Percentiles rank a stretch among this genome's conserved stretches.
phyloP scores from a whole-genome alignment of 345 rosid species.

The Eucalyptus sp. region DNA sequence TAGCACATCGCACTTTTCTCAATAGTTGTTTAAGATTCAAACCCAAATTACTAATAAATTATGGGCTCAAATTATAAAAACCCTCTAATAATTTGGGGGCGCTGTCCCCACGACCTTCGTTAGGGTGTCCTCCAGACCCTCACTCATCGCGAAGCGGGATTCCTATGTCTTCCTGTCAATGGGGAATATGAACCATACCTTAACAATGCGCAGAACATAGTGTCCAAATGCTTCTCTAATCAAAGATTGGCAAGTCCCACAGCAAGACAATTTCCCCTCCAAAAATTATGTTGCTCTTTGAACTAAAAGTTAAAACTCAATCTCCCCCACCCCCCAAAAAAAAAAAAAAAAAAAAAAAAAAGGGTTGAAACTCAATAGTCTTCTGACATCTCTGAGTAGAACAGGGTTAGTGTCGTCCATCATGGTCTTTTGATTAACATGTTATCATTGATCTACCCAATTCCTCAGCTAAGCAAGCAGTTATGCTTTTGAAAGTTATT shows the following conservation, averaged over 20 bases:
- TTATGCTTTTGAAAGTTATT: not conserved
- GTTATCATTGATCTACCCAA: not conserved
- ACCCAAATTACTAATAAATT: no score
- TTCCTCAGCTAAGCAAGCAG: not conserved
- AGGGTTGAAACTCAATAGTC: no score
- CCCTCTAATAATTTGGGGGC: accelerated
- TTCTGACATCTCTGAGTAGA: no score
- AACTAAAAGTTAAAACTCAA: no score
- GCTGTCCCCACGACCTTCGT: accelerated
- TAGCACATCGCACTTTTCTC: no score
- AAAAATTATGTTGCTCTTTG: not conserved
- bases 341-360: no score
- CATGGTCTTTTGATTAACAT: not conserved
- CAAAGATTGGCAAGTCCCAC: not conserved
- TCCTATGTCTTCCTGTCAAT: no score
- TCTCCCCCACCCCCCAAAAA: accelerated
- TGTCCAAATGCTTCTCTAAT: not conserved
- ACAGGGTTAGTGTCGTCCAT: not conserved
- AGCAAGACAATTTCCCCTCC: not conserved
- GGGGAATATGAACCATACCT: no score
- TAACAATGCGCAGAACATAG: not conserved
- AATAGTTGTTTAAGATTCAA: no score
- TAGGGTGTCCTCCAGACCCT: accelerated
- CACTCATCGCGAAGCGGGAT: accelerated
- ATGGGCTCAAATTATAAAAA: no score